Evolutionary conservation across 2,329 filamentous ascomycete genomes (phyloP).

Genomic region (Aspergillus unguis): DNA sequence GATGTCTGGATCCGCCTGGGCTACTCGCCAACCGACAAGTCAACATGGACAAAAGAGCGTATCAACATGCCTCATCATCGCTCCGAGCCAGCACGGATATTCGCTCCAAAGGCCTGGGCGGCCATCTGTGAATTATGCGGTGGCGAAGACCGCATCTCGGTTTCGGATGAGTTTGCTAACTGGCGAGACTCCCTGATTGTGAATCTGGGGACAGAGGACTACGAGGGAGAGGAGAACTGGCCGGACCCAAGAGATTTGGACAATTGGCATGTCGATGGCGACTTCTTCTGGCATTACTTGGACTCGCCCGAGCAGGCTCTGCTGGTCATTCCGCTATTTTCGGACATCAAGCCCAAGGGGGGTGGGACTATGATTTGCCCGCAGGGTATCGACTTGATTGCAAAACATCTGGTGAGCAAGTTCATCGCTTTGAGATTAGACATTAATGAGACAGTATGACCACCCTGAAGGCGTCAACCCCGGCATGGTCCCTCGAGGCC

Average conservation of each 20-base stretch:
- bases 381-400: constrained; percentile 56
- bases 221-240: constrained; percentile 44
- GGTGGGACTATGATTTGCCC: constrained; percentile 66
- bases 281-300: constrained; percentile 70
- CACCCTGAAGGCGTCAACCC: constrained; percentile 65
- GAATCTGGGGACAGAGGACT: constrained; percentile 60
- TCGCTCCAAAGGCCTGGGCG: constrained; percentile 64
- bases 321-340: constrained; percentile 66
- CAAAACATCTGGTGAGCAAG: constrained; percentile 48
- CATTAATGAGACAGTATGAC: constrained; percentile 38
- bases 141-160: constrained; percentile 55
- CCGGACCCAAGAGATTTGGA: constrained; percentile 55
- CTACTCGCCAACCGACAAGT: constrained; percentile 61
- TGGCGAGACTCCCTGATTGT: constrained; percentile 69
- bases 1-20: constrained; percentile 63
- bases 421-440: too few species aligned
- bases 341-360: constrained; percentile 57
- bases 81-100: constrained; percentile 51
- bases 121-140: constrained; percentile 66
- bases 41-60: constrained; percentile 61
- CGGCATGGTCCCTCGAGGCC: constrained; percentile 54
- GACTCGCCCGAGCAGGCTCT: constrained; percentile 68
- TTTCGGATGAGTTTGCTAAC: constrained; percentile 44
- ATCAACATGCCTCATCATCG: constrained; percentile 64
- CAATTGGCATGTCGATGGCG: constrained; percentile 68